Percentiles rank a stretch among this genome's conserved stretches.
These are phyloP conservation scores for Lentinula edodes DNA, from an alignment of 768 basidiomycete species.

Conservation along the genomic window DNA sequence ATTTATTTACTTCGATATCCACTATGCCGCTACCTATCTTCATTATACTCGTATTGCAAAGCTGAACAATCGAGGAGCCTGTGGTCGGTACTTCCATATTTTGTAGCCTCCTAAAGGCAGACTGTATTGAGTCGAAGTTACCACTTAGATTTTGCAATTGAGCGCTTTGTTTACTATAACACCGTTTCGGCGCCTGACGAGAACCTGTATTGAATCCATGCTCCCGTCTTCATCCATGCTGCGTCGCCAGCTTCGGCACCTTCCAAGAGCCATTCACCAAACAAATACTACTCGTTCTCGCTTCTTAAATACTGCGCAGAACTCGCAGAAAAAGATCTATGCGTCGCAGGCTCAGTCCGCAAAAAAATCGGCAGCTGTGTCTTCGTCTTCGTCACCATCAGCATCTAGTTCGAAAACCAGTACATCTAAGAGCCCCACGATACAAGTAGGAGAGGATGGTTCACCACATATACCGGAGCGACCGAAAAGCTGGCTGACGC, in stretches of 20 bases:
- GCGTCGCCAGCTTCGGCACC: not conserved
- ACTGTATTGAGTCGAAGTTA: too few species aligned
- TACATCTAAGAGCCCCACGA: not conserved
- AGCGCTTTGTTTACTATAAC: too few species aligned
- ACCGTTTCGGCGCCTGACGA: not conserved
- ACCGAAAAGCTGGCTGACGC: conserved; percentile 51
- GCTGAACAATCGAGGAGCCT: too few species aligned
- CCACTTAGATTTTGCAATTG: too few species aligned
- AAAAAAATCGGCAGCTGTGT: not conserved
- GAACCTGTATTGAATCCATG: not conserved
- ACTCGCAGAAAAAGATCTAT: not conserved
- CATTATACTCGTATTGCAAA: too few species aligned
- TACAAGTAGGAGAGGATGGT: not conserved
- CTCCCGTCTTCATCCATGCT: not conserved
- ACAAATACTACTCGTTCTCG: not conserved
- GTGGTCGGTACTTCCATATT: too few species aligned
- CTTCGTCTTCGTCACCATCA: not conserved
- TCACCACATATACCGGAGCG: conserved; percentile 1
- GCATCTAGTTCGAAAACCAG: not conserved
- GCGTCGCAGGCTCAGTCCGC: not conserved
- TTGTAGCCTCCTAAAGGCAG: too few species aligned
- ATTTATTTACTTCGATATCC: not conserved
- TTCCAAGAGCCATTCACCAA: not conserved
- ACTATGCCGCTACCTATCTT: too few species aligned
- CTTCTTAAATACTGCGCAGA: not conserved